These are phyloP conservation scores for Tetrapisispora phaffii DNA, from an alignment of 805 yeast species.

Conservation along the genomic window DNA sequence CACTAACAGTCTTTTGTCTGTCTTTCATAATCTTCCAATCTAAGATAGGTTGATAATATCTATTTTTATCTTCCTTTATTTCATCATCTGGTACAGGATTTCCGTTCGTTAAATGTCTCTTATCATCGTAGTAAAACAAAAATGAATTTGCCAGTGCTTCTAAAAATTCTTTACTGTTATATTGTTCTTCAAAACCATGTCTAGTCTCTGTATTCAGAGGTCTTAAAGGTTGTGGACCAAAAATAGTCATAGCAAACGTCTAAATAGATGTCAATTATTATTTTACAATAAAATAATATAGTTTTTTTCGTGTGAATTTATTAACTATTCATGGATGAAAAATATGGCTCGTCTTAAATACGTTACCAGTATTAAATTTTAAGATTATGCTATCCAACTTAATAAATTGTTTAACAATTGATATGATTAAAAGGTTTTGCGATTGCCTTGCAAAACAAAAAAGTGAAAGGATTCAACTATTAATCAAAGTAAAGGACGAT, in stretches of 20 bases:
- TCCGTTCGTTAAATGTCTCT: conserved; percentile 85
- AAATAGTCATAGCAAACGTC: conserved; percentile 16
- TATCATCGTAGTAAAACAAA: conserved; percentile 80
- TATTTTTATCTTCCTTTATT: conserved; percentile 34
- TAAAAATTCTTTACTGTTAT: conserved; percentile 40
- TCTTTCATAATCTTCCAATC: conserved; percentile 92
- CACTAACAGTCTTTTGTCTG: conserved; percentile 85
- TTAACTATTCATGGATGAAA: no score
- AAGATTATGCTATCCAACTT: no score
- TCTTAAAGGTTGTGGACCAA: conserved; percentile 33
- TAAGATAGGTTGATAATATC: conserved; percentile 55
- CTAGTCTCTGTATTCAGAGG: conserved; percentile 49
- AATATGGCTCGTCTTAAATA: no score
- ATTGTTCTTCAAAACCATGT: conserved; percentile 60
- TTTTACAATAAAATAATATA: background rate
- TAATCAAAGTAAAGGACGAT: no score
- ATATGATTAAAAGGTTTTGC: no score
- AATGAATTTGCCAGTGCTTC: conserved; percentile 53
- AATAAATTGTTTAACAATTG: no score
- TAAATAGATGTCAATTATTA: background rate
- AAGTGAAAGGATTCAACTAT: no score
- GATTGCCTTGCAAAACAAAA: no score
- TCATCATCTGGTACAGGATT: conserved; percentile 58
- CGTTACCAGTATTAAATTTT: background rate
- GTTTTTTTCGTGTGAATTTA: background rate